Percentiles rank a stretch among this genome's conserved stretches.
These are phyloP conservation scores for Pelagomonas calceolata DNA, from an alignment of 108 stramenopile species.

Conservation along the genomic window DNA sequence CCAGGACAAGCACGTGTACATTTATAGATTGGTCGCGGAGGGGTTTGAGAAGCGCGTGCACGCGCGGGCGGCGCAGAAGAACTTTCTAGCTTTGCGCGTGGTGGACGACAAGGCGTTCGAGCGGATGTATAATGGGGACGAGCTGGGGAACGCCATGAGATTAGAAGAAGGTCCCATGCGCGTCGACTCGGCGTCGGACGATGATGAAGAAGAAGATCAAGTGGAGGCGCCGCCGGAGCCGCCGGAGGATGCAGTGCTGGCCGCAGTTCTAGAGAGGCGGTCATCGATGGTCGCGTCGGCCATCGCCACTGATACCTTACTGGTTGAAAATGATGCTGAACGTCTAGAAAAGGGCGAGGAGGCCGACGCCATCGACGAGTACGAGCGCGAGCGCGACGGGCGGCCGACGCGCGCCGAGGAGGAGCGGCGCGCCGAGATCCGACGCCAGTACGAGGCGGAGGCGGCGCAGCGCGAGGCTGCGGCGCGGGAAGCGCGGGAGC, in stretches of 20 bases:
- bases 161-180: background rate
- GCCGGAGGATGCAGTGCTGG: background rate
- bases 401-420: background rate
- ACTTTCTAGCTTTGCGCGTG: background rate
- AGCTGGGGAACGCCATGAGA: background rate
- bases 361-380: background rate
- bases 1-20: constrained; percentile 29
- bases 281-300: background rate
- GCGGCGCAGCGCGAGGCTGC: too few relatives aligned
- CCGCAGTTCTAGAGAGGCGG: background rate
- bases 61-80: background rate
- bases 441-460: too few relatives aligned
- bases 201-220: background rate
- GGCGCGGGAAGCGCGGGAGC: too few relatives aligned
- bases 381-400: background rate
- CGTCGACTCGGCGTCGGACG: background rate
- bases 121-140: constrained; percentile 9
- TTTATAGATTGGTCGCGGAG: constrained; percentile 28
- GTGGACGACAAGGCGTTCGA: constrained; percentile 32
- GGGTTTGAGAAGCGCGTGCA: background rate
- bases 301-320: background rate
- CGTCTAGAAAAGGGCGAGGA: background rate
- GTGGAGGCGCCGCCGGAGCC: background rate
- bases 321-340: background rate
- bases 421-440: background rate